Percentiles rank a stretch among this genome's conserved stretches.
These are phyloP conservation scores for Euphorbia pulcherrima DNA, from an alignment of 345 rosid species.

Conservation along the genomic window DNA sequence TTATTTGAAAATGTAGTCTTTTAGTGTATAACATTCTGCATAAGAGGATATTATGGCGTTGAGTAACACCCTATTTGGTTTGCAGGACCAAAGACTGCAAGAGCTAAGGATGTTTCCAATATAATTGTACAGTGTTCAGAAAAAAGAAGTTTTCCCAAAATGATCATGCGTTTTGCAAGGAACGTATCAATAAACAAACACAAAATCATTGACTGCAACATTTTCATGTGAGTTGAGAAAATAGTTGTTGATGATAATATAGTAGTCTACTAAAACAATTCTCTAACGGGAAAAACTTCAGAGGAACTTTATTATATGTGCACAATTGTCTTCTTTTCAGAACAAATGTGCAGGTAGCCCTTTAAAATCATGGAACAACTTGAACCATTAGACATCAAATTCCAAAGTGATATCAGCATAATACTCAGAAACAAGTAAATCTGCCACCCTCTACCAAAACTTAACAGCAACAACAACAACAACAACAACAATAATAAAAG, in stretches of 20 bases:
- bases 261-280: neutral
- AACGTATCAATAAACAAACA: neutral
- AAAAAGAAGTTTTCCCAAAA: neutral
- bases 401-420: neutral
- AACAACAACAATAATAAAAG: conserved; percentile 6
- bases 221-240: neutral
- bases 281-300: neutral
- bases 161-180: conserved; percentile 5
- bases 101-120: neutral
- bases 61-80: neutral
- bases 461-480: too few species aligned
- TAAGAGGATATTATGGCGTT: neutral
- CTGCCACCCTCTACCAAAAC: neutral
- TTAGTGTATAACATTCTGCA: too few species aligned
- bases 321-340: neutral
- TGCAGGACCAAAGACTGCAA: neutral
- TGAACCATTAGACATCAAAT: neutral
- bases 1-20: too few species aligned
- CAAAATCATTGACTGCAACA: neutral
- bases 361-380: neutral
- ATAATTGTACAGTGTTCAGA: neutral
- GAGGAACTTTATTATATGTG: neutral
- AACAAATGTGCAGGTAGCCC: neutral
- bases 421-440: neutral
- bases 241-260: neutral